These are phyloP conservation scores for Lactarius vividus DNA, from an alignment of 768 basidiomycete genomes.

Conservation along the genomic window DNA sequence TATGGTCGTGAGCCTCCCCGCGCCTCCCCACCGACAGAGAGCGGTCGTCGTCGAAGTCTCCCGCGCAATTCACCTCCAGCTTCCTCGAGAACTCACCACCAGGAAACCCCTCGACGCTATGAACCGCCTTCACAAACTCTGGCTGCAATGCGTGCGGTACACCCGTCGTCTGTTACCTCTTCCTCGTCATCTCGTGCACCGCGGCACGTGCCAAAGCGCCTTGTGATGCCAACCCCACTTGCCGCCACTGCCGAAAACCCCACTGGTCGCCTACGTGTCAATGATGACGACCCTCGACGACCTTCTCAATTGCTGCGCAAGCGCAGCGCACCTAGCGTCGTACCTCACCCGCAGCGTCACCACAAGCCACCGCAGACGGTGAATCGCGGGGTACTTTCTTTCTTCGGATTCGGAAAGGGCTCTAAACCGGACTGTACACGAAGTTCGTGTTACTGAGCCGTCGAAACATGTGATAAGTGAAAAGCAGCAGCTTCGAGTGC, in stretches of 20 bases:
- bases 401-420: slow-evolving; percentile 27
- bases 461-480: slow-evolving; percentile 1
- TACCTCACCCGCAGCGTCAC: slow-evolving; percentile 4
- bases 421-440: slow-evolving; percentile 19
- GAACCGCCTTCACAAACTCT: slow-evolving; percentile 23
- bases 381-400: slow-evolving; percentile 19
- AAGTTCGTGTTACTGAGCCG: slow-evolving; percentile 20
- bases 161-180: slow-evolving; percentile 15
- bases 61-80: slow-evolving; percentile 1
- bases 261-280: neutral
- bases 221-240: slow-evolving; percentile 74
- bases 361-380: slow-evolving; percentile 15
- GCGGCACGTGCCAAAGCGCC: slow-evolving; percentile 54
- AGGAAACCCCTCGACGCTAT: slow-evolving; percentile 17
- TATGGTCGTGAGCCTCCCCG: slow-evolving; percentile 7
- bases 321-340: slow-evolving; percentile 21
- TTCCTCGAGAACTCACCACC: neutral
- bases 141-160: slow-evolving; percentile 7
- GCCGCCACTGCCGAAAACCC: slow-evolving; percentile 18
- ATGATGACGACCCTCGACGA: slow-evolving; percentile 28
- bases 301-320: slow-evolving; percentile 32
- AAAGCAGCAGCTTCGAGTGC: slow-evolving; percentile 1
- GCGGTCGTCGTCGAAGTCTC: neutral
- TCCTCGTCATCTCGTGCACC: slow-evolving; percentile 25
- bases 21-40: neutral